phyloP scores from a whole-genome alignment of 495 filamentous ascomycete genomes.

The Podospora australis region DNA sequence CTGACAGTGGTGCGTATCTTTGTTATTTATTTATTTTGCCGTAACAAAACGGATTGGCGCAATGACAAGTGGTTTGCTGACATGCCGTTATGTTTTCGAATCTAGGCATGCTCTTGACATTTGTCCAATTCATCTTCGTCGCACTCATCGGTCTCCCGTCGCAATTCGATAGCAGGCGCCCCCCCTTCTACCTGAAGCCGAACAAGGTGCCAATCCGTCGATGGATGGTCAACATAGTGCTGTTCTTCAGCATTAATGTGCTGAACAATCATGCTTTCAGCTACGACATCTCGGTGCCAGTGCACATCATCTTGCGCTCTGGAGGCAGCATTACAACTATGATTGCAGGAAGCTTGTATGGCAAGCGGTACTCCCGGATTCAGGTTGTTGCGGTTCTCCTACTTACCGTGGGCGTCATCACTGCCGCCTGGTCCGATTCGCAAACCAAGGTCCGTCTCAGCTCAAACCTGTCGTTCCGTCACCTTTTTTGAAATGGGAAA shows the following conservation, averaged over 20 bases:
- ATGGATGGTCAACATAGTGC: constrained; percentile 81
- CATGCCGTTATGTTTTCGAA: constrained; percentile 3
- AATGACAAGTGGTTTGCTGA: constrained; percentile 2
- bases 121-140: constrained; percentile 87
- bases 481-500: neutral
- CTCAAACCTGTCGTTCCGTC: neutral
- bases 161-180: constrained; percentile 51
- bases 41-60: too few relatives aligned
- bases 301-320: constrained; percentile 94
- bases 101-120: constrained; percentile 80
- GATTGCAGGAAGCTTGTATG: constrained; percentile 74
- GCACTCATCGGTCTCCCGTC: constrained; percentile 71
- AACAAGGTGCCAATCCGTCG: constrained; percentile 77
- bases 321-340: constrained; percentile 94
- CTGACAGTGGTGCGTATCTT: constrained; percentile 47
- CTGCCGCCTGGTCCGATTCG: constrained; percentile 82
- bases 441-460: constrained; percentile 59
- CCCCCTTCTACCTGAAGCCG: constrained; percentile 62
- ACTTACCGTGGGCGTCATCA: constrained; percentile 78
- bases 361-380: constrained; percentile 71
- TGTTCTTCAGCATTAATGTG: constrained; percentile 88
- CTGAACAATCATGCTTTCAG: constrained; percentile 98
- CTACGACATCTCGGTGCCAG: constrained; percentile 90
- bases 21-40: neutral
- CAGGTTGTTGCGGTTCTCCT: constrained; percentile 75